Conservation (phyloP, 2,329 filamentous ascomycete species). For the Geosmithia flava region DNA sequence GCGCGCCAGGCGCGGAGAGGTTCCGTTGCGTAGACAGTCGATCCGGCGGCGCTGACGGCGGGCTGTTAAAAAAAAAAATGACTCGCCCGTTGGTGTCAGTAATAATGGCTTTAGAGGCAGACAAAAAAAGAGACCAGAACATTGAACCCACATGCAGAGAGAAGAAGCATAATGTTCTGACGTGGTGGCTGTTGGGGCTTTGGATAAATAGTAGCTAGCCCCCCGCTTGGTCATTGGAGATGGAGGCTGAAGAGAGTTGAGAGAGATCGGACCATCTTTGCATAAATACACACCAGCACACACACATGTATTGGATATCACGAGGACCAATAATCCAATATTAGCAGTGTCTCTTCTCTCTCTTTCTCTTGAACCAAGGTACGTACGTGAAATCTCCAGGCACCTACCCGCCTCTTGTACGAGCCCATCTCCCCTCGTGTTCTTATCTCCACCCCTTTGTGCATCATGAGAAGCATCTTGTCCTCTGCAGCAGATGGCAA, state of each 20-base stretch:
- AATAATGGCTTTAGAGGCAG: too few relatives aligned
- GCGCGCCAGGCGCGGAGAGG: not conserved
- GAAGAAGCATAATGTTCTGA: not conserved
- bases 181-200: not conserved
- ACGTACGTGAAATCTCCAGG: too few relatives aligned
- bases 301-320: too few relatives aligned
- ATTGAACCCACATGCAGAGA: not conserved
- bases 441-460: not conserved
- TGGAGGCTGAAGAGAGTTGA: too few relatives aligned
- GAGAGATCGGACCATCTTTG: too few relatives aligned
- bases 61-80: not conserved
- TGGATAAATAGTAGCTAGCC: not conserved
- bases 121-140: not conserved
- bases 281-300: too few relatives aligned
- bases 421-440: not conserved
- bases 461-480: not conserved
- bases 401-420: not conserved
- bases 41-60: not conserved
- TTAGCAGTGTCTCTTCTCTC: too few relatives aligned
- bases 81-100: not conserved
- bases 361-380: too few relatives aligned
- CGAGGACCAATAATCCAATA: too few relatives aligned
- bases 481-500: not conserved
- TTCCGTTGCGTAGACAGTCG: not conserved
- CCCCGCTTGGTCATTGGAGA: not conserved